A percentile compares a stretch with the other conserved stretches of the same genome.
Conservation (phyloP, 2,329 filamentous ascomycete genomes). For the Xenoacremonium recifei region DNA sequence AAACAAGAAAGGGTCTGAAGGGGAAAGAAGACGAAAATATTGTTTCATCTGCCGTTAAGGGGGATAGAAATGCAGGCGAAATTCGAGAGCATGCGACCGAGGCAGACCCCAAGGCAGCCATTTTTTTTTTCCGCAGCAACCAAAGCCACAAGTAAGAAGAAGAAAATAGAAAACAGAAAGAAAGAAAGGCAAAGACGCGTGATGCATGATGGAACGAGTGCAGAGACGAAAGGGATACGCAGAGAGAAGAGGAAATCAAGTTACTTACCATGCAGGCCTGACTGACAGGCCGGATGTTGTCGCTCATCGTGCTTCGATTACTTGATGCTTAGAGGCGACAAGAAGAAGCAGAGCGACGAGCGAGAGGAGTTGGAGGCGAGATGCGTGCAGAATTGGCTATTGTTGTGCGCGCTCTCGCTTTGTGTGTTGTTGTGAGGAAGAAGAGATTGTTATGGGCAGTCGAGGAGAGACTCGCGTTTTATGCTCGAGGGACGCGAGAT, state of each 20-base stretch:
- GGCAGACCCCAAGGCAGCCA: background rate
- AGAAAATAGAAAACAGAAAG: too few relatives aligned
- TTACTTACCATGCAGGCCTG: conserved; percentile 19
- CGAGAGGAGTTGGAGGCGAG: too few relatives aligned
- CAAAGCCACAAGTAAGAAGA: too few relatives aligned
- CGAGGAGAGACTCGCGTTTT: too few relatives aligned
- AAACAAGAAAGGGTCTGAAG: too few relatives aligned
- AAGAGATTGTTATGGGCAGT: too few relatives aligned
- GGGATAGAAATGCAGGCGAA: background rate
- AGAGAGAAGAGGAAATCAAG: background rate
- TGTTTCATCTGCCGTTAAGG: background rate
- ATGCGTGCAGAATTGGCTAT: too few relatives aligned
- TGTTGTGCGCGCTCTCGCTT: too few relatives aligned
- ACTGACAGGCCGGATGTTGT: conserved; percentile 5
- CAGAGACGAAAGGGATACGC: background rate
- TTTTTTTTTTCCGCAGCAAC: background rate
- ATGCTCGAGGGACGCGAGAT: too few relatives aligned
- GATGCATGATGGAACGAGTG: background rate
- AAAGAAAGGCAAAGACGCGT: too few relatives aligned
- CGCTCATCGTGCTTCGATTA: conserved; percentile 13
- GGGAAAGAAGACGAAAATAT: background rate
- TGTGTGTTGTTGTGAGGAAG: too few relatives aligned
- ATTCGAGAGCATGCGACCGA: background rate
- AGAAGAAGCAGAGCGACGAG: too few relatives aligned
- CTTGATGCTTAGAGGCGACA: background rate